Base-by-base conservation (phyloP, 331 rosid genomes). In the Ulmus americana region DNA sequence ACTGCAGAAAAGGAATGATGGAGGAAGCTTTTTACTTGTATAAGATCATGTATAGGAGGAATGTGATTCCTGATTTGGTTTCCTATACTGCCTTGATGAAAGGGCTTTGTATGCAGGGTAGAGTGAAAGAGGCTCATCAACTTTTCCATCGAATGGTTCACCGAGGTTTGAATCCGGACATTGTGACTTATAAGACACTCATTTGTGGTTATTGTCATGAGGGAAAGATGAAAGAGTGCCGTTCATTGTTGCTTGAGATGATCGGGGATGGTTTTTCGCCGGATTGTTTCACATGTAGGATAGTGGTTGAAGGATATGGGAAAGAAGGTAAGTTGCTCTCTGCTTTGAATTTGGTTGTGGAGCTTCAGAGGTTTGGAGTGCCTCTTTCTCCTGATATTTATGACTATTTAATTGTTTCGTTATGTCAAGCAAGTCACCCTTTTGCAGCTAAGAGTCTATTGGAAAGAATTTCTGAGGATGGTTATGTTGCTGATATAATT, bases 91-190 rank as follows among this genome's bases (percentile, higher is more conserved):
- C 89, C 48, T 81, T 91, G 87, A 84, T 86, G 90, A 83, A 83
- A 13, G 97, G 96, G 38, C 95, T 91, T 71, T 81, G 88, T 69
- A 81, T 73, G 52, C 79, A 78, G 75, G 84, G 90, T 61, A 84
- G 73, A 65, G 65, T 81, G 43, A 86, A 74, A 73, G 87, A 91
- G 75, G 96, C 96, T 71, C 97, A 88, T 84, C 88, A 86, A 70
- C 86, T 91, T 75, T 91, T 91, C 70, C 86, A 91, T 77, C 81
- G 77, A 39, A 91, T 88, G 96, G 73, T 86, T 44, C 78, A 84
- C 20, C 80, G 88, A 75, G 97, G 92, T 49, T 60, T 86, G 72
- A 47, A 61, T 68, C 90, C 95, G 9, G 96, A 91, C 5, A 22
- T 70, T 16, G 72, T 84, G 55, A 65, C 82, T 0, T 91, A 84